A percentile compares a stretch with the other conserved stretches of the same genome.
These are phyloP conservation scores for Debaryomycetaceae sp. DNA, from an alignment of 1,139 yeast species.

Conservation along the genomic window DNA sequence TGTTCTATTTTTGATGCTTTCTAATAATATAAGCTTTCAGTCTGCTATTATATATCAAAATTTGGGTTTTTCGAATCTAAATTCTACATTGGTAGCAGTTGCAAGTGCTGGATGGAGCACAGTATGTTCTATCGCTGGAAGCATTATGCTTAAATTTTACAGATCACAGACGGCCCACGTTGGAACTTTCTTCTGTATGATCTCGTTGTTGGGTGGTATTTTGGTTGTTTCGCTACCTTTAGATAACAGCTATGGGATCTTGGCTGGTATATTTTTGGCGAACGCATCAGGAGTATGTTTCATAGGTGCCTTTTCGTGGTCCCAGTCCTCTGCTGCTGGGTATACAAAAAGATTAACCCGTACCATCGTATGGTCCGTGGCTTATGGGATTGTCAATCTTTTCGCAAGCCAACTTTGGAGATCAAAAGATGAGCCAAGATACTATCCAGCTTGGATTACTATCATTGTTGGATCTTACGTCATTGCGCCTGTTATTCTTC, in stretches of 20 bases:
- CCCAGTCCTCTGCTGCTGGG: slow-evolving; percentile 13
- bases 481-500: slow-evolving; percentile 33
- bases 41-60: slow-evolving; percentile 40
- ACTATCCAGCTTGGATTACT: slow-evolving; percentile 49
- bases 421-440: slow-evolving; percentile 14
- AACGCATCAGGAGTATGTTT: slow-evolving; percentile 14
- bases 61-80: slow-evolving; percentile 18
- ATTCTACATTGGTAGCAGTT: slow-evolving; percentile 50
- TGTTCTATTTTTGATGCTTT: slow-evolving; percentile 39
- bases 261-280: slow-evolving; percentile 19
- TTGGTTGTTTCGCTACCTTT: slow-evolving; percentile 41
- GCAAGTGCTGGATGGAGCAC: slow-evolving; percentile 47
- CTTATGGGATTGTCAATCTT: slow-evolving; percentile 14
- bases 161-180: slow-evolving; percentile 17
- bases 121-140: slow-evolving; percentile 26
- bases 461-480: slow-evolving; percentile 47
- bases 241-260: slow-evolving; percentile 36
- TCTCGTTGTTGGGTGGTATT: slow-evolving; percentile 41
- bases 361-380: slow-evolving; percentile 13
- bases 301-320: slow-evolving; percentile 13
- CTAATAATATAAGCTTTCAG: slow-evolving; percentile 47
- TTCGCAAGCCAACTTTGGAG: slow-evolving; percentile 24
- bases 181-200: slow-evolving; percentile 14
- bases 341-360: slow-evolving; percentile 15
- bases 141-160: slow-evolving; percentile 27